Evolutionary conservation across 768 basidiomycete species (phyloP).

Genomic region (Calvatia gigantea): DNA sequence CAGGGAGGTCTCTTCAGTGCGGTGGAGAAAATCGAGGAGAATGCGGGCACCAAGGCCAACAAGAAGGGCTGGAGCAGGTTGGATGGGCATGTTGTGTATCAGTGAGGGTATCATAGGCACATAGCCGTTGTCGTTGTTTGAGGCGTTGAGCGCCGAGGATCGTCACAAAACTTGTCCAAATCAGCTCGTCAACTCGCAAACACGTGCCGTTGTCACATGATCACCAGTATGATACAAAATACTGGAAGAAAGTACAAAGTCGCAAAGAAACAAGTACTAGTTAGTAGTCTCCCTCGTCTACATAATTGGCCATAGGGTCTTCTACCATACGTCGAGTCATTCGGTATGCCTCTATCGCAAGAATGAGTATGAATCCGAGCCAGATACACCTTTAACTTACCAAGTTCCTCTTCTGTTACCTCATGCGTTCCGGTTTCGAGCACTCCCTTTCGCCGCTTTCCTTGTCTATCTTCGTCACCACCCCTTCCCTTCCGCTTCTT

Average conservation of each 20-base stretch:
- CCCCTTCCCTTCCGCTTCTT: constrained; percentile 68
- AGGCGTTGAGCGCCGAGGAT: neutral
- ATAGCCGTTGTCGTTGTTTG: constrained; percentile 5
- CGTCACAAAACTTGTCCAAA: neutral
- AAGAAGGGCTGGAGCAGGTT: constrained; percentile 64
- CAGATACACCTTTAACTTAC: constrained; percentile 35
- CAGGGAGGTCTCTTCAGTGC: constrained; percentile 42
- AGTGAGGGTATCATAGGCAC: constrained; percentile 17
- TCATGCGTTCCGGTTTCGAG: constrained; percentile 58
- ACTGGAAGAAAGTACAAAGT: neutral
- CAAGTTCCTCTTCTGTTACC: constrained; percentile 86
- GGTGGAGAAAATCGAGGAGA: constrained; percentile 54
- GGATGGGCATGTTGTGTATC: constrained; percentile 40
- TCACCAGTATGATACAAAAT: neutral
- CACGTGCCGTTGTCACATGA: constrained; percentile 10
- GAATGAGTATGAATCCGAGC: constrained; percentile 9
- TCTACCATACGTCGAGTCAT: constrained; percentile 71
- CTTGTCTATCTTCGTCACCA: constrained; percentile 50
- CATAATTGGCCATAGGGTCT: constrained; percentile 93
- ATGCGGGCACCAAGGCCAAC: constrained; percentile 75
- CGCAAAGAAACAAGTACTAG: constrained; percentile 8
- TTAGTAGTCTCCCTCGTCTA: constrained; percentile 49
- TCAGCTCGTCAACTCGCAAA: neutral
- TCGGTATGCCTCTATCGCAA: constrained; percentile 80
- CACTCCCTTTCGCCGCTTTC: constrained; percentile 54